Evolutionary conservation across 768 basidiomycete genomes (phyloP).

Genomic region (Pholiota molesta): DNA sequence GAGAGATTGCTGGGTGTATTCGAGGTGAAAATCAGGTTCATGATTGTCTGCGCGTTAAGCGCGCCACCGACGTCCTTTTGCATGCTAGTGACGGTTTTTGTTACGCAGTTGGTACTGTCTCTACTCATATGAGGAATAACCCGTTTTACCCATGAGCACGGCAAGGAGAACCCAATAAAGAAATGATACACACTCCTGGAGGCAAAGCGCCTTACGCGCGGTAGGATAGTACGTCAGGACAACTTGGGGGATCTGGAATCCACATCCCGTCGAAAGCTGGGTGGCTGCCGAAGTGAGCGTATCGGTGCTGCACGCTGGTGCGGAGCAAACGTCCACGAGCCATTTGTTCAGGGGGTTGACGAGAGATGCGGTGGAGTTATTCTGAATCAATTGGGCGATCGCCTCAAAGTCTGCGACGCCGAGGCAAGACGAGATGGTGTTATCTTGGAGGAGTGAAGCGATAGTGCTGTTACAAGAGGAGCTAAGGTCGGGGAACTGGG

Average conservation of each 20-base stretch:
- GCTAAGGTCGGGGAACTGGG: not conserved
- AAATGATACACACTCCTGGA: not conserved
- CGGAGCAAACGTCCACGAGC: not conserved
- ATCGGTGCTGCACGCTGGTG: not conserved
- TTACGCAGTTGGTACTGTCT: constrained; percentile 1
- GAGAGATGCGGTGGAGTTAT: not conserved
- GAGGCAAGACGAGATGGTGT: not conserved
- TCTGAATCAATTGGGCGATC: not conserved
- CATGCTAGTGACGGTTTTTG: not conserved
- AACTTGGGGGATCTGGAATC: not conserved
- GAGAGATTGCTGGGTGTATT: not conserved
- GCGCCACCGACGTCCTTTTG: not conserved
- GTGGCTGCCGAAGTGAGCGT: not conserved
- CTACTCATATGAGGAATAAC: not conserved
- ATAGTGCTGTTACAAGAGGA: not conserved
- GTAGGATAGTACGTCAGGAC: not conserved
- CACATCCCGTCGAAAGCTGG: not conserved
- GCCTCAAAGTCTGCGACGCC: not conserved
- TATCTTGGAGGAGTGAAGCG: not conserved
- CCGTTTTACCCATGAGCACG: not conserved
- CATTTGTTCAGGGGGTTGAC: not conserved
- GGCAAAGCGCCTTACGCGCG: constrained; percentile 2
- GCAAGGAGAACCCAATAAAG: not conserved
- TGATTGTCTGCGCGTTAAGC: not conserved
- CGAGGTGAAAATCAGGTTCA: not conserved